These are phyloP conservation scores for Triticum urartu DNA, from an alignment of 176 grass and related monocot genomes.

Conservation along the genomic window DNA sequence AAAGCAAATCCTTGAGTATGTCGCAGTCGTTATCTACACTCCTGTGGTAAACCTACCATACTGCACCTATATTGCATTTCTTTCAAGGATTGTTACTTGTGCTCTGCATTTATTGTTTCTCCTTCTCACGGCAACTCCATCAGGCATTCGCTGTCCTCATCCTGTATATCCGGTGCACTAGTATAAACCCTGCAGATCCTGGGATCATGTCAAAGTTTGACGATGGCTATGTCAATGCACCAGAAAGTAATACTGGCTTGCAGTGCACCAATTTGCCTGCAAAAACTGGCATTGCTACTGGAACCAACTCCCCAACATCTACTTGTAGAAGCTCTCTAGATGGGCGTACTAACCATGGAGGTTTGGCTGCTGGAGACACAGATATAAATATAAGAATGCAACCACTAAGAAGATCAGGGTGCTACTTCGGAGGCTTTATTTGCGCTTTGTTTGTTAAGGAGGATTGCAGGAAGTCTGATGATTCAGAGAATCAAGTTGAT, in stretches of 20 bases:
- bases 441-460: constrained; percentile 91
- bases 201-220: constrained; percentile 97
- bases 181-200: constrained; percentile 98
- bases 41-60: constrained; percentile 70
- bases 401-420: constrained; percentile 55
- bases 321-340: constrained; percentile 73
- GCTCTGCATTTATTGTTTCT: constrained; percentile 13
- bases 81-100: constrained; percentile 27
- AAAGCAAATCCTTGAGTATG: constrained; percentile 64
- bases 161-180: constrained; percentile 94
- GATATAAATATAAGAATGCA: constrained; percentile 9
- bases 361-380: constrained; percentile 47
- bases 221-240: constrained; percentile 61
- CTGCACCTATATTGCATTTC: background rate
- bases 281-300: constrained; percentile 52
- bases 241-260: constrained; percentile 31
- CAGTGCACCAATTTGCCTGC: constrained; percentile 36
- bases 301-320: constrained; percentile 58
- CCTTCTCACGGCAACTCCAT: constrained; percentile 15
- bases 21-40: constrained; percentile 68
- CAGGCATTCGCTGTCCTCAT: constrained; percentile 92
- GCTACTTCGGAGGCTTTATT: constrained; percentile 63
- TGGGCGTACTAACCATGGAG: constrained; percentile 40
- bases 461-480: constrained; percentile 79
- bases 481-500: constrained; percentile 61